Conservation (phyloP, 2,329 filamentous ascomycete genomes). For the Hansfordia pulvinata region DNA sequence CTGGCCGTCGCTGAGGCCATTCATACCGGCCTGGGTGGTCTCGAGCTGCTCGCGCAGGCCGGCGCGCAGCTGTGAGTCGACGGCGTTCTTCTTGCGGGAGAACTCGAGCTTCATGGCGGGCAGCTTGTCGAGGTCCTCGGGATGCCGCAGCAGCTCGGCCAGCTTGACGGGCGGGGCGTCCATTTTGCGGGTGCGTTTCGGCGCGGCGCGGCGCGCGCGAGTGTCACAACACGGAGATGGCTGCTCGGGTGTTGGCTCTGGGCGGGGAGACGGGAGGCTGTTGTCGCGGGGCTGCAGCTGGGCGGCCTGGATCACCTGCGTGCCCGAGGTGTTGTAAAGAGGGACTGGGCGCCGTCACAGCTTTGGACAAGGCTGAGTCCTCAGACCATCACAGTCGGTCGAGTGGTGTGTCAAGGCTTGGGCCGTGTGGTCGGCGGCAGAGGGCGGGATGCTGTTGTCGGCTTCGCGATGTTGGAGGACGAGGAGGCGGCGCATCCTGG, state of each 20-base stretch:
- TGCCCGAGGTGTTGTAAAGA: background rate
- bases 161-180: conserved; percentile 66
- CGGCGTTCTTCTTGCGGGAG: conserved; percentile 78
- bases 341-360: conserved; percentile 1
- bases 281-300: background rate
- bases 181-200: conserved; percentile 27
- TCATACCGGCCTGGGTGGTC: conserved; percentile 88
- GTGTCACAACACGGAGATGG: too few relatives aligned
- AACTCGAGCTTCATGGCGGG: conserved; percentile 81
- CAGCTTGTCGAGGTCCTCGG: conserved; percentile 96
- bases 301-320: background rate
- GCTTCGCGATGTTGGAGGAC: too few relatives aligned
- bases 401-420: background rate
- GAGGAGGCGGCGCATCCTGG: conserved; percentile 28
- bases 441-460: too few relatives aligned
- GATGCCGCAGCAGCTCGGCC: conserved; percentile 83
- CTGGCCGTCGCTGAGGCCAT: conserved; percentile 75
- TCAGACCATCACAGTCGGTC: too few relatives aligned
- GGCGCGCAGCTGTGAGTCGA: conserved; percentile 81
- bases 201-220: background rate
- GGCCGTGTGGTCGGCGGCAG: too few relatives aligned
- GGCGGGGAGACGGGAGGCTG: background rate
- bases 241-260: background rate
- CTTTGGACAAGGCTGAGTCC: conserved; percentile 5
- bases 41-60: conserved; percentile 87